Evolutionary conservation across 495 filamentous ascomycete genomes (phyloP).

Genomic region (Annulohypoxylon nitens): DNA sequence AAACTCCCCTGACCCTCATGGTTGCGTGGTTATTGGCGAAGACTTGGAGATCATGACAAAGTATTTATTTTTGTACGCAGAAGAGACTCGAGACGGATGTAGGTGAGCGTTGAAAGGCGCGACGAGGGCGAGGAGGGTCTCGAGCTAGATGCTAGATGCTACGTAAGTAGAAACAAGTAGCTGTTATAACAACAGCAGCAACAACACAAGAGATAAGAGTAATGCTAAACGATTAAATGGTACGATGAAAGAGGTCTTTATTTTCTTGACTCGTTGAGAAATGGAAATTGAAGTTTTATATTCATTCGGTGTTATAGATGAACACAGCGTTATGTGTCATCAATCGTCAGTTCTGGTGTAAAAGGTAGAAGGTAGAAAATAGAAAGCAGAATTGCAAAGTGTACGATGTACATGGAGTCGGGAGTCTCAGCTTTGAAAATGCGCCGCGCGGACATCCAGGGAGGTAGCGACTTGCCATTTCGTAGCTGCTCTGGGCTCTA

Average conservation of each 20-base stretch:
- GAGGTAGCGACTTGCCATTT: conserved; percentile 4
- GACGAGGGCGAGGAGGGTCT: conserved; percentile 7
- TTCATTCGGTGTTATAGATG: conserved; percentile 1
- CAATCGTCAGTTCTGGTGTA: conserved; percentile 9
- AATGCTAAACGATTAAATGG: neutral
- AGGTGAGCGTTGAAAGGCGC: conserved; percentile 7
- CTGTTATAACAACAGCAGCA: neutral
- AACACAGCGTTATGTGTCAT: conserved; percentile 37
- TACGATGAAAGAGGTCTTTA: neutral
- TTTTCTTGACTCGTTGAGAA: conserved; percentile 2
- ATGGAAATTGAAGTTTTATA: conserved; percentile 16
- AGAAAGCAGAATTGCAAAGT: neutral
- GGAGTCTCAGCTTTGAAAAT: conserved; percentile 41
- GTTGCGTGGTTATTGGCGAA: conserved; percentile 44
- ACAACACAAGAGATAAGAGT: conserved; percentile 12
- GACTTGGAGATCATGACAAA: conserved; percentile 49
- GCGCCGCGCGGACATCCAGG: conserved; percentile 38
- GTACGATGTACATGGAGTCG: conserved; percentile 15
- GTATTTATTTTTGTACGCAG: conserved; percentile 12
- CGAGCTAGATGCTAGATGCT: conserved; percentile 4
- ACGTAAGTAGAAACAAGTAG: conserved; percentile 4
- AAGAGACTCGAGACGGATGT: conserved; percentile 17
- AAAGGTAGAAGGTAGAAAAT: neutral
- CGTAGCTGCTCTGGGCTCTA: conserved; percentile 14
- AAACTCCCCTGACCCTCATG: conserved; percentile 63